Base-by-base conservation (phyloP, 1,284 basidiomycete genomes). In the Athelia psychrophila region DNA sequence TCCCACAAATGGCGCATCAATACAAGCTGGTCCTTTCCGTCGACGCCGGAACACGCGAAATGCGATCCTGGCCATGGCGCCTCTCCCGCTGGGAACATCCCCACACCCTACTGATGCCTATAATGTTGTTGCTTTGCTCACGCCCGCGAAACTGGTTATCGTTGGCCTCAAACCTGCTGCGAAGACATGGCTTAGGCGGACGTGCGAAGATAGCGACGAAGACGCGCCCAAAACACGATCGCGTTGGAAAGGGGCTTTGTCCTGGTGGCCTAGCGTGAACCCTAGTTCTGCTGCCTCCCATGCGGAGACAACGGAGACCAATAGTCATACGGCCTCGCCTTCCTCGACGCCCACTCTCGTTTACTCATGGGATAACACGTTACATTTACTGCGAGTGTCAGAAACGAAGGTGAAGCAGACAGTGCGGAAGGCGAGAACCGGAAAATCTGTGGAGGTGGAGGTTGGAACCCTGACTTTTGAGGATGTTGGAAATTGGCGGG, bases 101-200 rank as follows among this genome's bases (percentile, higher is more conserved):
- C 72, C 83, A 2, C 93, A 98, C 72, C 65, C 84, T 0, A 91
- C 91, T 0, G 96, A 99, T 64, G 62, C 74, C n/a, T 91, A 95
- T 63, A 82, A 90, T 47, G 76, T 98, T 30, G 79, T 94, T 25
- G 95, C 95, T 0, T 71, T 99, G 47, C 77, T 99, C 36, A 98
- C 96, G 0, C 86, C 92, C 0, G 80, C 86, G 22, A 99, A 99
- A 64, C 73, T 99, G 15, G 92, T 99, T 3, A 80, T 99, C 35
- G 93, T 98, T 2, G 95, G 94, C 2, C 69, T 99, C 57, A 95
- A 94, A 63, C 97, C 97, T 1, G 80, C 83, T 0, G 91, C 97
- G 2, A 86, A 91, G 61, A 99, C 96, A 0, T 98, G 95, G 94
- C 91, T 91, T 64, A 86, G 94, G 58, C 82, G 80, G 51, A 75